Conservation (phyloP, 495 filamentous ascomycete genomes). For the Lophiotrema nucula region DNA sequence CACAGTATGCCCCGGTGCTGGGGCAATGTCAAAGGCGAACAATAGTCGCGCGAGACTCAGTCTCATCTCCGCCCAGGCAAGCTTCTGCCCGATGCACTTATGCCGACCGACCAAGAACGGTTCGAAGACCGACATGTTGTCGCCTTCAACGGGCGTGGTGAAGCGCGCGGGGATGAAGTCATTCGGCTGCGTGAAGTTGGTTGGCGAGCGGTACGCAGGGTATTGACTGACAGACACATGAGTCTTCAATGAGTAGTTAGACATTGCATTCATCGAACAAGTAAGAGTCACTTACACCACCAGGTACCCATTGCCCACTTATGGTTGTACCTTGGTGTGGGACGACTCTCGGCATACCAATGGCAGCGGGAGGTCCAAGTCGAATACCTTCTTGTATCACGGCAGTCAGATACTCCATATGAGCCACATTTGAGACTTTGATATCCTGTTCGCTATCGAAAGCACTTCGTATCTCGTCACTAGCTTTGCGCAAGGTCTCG, state of each 20-base stretch:
- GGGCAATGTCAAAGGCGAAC: slow-evolving; percentile 5
- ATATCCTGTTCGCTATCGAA: not conserved
- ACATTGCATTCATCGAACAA: not conserved
- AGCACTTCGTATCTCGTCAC: not conserved
- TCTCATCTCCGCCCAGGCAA: slow-evolving; percentile 15
- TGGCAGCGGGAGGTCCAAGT: slow-evolving; percentile 1
- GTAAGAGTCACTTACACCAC: not conserved
- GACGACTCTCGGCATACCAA: slow-evolving; percentile 1
- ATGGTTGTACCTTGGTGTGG: slow-evolving; percentile 3
- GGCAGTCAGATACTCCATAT: slow-evolving; percentile 8
- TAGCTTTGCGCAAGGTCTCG: not conserved
- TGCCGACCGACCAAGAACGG: slow-evolving; percentile 6
- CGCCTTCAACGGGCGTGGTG: not conserved
- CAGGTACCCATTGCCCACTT: slow-evolving; percentile 2
- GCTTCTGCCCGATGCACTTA: slow-evolving; percentile 7
- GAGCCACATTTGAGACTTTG: not conserved
- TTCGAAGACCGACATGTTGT: slow-evolving; percentile 4
- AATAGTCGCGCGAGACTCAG: slow-evolving; percentile 3
- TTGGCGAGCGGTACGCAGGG: slow-evolving; percentile 21
- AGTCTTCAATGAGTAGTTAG: slow-evolving; percentile 17
- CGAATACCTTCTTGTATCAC: slow-evolving; percentile 14
- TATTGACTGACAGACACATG: slow-evolving; percentile 21
- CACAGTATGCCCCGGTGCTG: not conserved
- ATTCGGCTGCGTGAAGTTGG: slow-evolving; percentile 5
- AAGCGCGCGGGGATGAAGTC: slow-evolving; percentile 1